Evolutionary conservation across 2,329 filamentous ascomycete species (phyloP).

Genomic region (Trichoderma breve): DNA sequence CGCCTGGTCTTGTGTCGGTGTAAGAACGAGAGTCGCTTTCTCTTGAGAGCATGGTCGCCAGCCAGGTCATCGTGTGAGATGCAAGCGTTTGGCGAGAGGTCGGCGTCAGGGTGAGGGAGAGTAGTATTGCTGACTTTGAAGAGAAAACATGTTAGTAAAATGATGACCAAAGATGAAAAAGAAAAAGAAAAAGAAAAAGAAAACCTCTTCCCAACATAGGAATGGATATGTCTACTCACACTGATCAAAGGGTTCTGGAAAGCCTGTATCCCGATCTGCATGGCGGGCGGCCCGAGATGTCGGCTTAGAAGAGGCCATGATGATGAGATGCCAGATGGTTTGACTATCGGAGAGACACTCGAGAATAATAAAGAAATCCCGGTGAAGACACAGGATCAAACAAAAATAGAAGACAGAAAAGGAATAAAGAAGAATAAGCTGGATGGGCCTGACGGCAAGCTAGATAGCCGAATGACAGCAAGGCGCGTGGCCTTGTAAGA

Average conservation of each 20-base stretch:
- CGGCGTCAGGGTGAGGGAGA: conserved; percentile 60
- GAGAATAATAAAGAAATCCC: background rate
- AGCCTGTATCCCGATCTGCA: conserved; percentile 46
- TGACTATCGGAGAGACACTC: background rate
- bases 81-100: conserved; percentile 54
- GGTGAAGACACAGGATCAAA: background rate
- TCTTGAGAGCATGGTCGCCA: conserved; percentile 40
- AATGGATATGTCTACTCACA: conserved; percentile 36
- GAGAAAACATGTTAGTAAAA: background rate
- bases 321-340: background rate
- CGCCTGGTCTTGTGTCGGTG: conserved; percentile 47
- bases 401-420: background rate
- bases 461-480: conserved; percentile 11
- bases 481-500: conserved; percentile 16
- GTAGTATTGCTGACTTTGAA: conserved; percentile 55
- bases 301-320: conserved; percentile 8
- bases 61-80: conserved; percentile 56
- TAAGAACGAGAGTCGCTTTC: conserved; percentile 48
- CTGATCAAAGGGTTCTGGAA: conserved; percentile 50
- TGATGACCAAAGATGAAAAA: background rate
- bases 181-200: background rate
- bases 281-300: conserved; percentile 22
- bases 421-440: background rate
- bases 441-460: conserved; percentile 1
- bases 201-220: background rate